Evolutionary conservation across 2,329 filamentous ascomycete genomes (phyloP).

Genomic region (Trichoderma sp.): DNA sequence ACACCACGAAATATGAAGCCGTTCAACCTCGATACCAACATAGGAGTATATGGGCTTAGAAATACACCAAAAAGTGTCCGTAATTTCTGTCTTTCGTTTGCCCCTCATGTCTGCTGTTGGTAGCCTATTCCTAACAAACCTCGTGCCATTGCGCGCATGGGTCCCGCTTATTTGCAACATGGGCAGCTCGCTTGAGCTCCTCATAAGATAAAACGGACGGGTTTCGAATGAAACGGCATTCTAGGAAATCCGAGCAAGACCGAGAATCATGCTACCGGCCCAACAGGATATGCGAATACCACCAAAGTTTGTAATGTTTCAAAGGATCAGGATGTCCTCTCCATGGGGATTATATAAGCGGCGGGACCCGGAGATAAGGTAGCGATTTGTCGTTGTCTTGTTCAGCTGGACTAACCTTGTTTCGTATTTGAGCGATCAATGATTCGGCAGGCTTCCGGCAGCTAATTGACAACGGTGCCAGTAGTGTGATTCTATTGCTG

Average conservation of each 20-base stretch:
- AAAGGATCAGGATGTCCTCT: background rate
- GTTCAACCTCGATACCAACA: background rate
- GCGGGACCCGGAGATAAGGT: background rate
- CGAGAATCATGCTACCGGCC: background rate
- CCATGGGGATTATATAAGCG: background rate
- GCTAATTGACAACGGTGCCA: background rate
- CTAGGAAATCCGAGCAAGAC: conserved; percentile 9
- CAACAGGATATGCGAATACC: background rate
- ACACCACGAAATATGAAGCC: background rate
- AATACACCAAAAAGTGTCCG: background rate
- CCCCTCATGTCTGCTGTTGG: background rate
- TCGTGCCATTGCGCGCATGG: background rate
- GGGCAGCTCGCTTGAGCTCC: background rate
- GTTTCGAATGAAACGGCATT: background rate
- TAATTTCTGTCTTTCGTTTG: background rate
- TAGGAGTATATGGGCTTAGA: background rate
- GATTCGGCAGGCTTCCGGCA: conserved; percentile 1
- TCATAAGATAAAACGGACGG: background rate
- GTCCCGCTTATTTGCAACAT: background rate
- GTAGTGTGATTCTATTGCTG: conserved; percentile 6
- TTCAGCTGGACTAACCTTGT: background rate
- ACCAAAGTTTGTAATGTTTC: background rate
- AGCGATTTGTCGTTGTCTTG: background rate
- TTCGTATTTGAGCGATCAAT: conserved; percentile 11
- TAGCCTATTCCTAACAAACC: background rate